A percentile compares a stretch with the other conserved stretches of the same genome.
phyloP scores from a whole-genome alignment of 2,329 filamentous ascomycete genomes.

The Endoconidiophora laricicola region DNA sequence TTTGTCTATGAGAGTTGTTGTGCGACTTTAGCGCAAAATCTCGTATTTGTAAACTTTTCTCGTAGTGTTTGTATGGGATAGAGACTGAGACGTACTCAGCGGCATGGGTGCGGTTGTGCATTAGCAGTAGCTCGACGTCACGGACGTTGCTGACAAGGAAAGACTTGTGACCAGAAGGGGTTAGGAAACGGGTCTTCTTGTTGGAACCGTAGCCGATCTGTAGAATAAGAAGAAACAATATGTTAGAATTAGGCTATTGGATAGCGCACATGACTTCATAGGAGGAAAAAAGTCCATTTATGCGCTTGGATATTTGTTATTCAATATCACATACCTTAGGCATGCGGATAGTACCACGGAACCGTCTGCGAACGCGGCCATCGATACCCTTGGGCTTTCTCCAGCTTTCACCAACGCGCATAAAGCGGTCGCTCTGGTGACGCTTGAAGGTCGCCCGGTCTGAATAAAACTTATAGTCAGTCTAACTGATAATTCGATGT shows the following conservation, averaged over 20 bases:
- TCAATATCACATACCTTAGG: constrained; percentile 63
- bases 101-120: constrained; percentile 99
- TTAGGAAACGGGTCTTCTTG: constrained; percentile 99
- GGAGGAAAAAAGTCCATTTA: too few species aligned
- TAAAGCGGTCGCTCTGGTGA: constrained; percentile 97
- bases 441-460: constrained; percentile 90
- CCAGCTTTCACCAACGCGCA: constrained; percentile 79
- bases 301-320: too few species aligned
- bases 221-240: constrained; percentile 4
- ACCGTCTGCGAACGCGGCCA: constrained; percentile 90
- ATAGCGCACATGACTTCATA: too few species aligned
- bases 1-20: not conserved
- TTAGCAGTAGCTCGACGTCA: constrained; percentile 93
- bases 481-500: constrained; percentile 8
- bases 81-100: constrained; percentile 63
- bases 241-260: not conserved
- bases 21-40: not conserved
- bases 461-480: constrained; percentile 25
- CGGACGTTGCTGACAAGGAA: constrained; percentile 96
- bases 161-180: constrained; percentile 97
- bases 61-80: not conserved
- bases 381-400: constrained; percentile 99
- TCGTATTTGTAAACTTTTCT: not conserved
- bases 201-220: constrained; percentile 98
- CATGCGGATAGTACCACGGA: constrained; percentile 92